Evolutionary conservation across 1,139 yeast genomes (phyloP), one percentile per base, ranked within the genome.

Genomic region (Taphrina populina): DNA sequence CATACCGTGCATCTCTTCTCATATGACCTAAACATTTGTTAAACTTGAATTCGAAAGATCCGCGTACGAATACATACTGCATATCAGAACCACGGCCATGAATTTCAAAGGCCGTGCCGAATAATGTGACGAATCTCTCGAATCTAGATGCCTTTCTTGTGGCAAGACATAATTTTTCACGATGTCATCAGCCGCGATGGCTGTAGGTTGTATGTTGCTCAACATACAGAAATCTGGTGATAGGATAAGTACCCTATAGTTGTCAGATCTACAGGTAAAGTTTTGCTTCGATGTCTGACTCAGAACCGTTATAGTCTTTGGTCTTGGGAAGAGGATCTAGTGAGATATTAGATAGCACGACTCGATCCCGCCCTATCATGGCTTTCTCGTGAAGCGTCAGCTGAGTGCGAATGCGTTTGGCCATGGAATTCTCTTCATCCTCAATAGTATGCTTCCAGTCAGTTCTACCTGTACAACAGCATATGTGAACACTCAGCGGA

Each of bases 371-470:
- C 10, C 19, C n/a, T 32, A 32, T 13, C 10, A 49, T 26, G 3
- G n/a, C 39, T 5, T 37, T 23, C 19, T 27, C 24, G 29, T 35
- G 23, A 23, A 17, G 27, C 26, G 11, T 24, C 2, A 24, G 17
- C 15, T 29, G 40, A 7, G 27, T 26, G 15, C 39, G 34, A 10
- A 49, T 21, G 13, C 32, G 21, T n/a, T 27, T 24, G 4, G 54
- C 54, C 3, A 21, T 8, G n/a, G 54, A 49, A 4, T 26, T 33
- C 5, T 29, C 37, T 23, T 49, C 54, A 19, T 37, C 40, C 40
- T 37, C 46, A 15, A 49, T 39, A 10, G 45, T 39, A 32, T 49
- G 54, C 2, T 33, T 23, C 54, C 54, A 49, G 19, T 49, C 54
- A n/a, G 21, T 21, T 27, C 26, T 40, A 7, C 44, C 54, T 11